Percentiles rank a stretch among this genome's conserved stretches.
phyloP scores from a whole-genome alignment of 495 filamentous ascomycete species.

The Copromyces sp. region DNA sequence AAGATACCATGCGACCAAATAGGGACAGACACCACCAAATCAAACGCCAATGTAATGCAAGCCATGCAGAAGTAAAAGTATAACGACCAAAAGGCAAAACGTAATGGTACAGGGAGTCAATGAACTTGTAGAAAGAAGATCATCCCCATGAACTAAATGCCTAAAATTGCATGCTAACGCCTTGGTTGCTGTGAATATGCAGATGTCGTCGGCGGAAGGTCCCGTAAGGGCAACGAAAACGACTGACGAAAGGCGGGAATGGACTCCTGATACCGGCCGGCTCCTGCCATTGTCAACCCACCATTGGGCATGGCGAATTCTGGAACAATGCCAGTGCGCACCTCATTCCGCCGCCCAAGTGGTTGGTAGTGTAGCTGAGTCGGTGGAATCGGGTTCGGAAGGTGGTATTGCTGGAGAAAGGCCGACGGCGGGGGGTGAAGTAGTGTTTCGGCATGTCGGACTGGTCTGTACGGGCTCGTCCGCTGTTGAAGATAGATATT shows the following conservation, averaged over 20 bases:
- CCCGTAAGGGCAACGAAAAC: neutral
- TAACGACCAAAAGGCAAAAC: neutral
- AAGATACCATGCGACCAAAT: neutral
- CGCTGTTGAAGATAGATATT: conserved; percentile 48
- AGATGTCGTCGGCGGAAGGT: neutral
- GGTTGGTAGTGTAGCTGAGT: conserved; percentile 96
- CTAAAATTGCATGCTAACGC: neutral
- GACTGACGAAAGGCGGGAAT: neutral
- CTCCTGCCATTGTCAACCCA: neutral
- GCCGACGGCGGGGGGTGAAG: conserved; percentile 78
- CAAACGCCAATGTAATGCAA: neutral
- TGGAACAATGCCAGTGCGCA: conserved; percentile 73
- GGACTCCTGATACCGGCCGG: neutral
- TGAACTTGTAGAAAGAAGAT: neutral
- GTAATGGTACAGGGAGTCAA: neutral
- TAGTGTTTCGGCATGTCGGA: conserved; percentile 79
- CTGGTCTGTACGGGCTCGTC: conserved; percentile 81
- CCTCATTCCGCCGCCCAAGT: conserved; percentile 66
- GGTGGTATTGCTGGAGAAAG: conserved; percentile 65
- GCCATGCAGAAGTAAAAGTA: neutral
- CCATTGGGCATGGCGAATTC: conserved; percentile 40
- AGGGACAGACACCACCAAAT: neutral
- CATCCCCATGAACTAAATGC: neutral
- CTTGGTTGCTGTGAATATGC: neutral
- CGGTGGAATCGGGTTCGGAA: conserved; percentile 34